Evolutionary conservation across 805 yeast genomes (phyloP).

Genomic region (Zygotorulaspora florentina): DNA sequence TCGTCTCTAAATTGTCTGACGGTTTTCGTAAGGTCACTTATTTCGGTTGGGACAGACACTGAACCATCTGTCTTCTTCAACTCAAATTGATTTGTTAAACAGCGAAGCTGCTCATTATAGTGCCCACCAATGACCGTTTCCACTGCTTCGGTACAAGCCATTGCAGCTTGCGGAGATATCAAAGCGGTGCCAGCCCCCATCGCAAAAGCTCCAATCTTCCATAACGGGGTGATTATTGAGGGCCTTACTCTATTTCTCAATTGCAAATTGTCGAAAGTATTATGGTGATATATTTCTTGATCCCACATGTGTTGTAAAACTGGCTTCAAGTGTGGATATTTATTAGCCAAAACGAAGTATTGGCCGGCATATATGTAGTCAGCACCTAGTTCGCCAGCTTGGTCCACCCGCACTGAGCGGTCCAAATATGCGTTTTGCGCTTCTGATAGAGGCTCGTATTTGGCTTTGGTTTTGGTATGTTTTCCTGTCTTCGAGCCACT

Average conservation of each 20-base stretch:
- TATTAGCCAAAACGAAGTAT: constrained; percentile 64
- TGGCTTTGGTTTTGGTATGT: constrained; percentile 1
- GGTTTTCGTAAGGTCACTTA: constrained; percentile 51
- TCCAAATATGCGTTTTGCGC: constrained; percentile 72
- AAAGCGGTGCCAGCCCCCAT: constrained; percentile 86
- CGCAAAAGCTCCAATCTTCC: constrained; percentile 87
- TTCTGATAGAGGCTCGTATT: constrained; percentile 31
- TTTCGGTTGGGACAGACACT: constrained; percentile 43
- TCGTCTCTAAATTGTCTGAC: constrained; percentile 85
- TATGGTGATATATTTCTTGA: constrained; percentile 88
- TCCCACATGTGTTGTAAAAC: constrained; percentile 96
- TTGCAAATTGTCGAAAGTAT: constrained; percentile 78
- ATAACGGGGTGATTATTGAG: constrained; percentile 81
- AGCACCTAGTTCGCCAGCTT: constrained; percentile 97
- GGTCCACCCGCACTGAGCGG: constrained; percentile 83
- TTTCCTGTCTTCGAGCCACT: neutral
- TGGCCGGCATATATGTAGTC: constrained; percentile 91
- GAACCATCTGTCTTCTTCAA: constrained; percentile 36
- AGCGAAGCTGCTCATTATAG: constrained; percentile 84
- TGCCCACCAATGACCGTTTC: constrained; percentile 98
- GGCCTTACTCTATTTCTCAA: constrained; percentile 80
- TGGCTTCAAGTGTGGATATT: constrained; percentile 72
- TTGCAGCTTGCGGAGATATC: constrained; percentile 90
- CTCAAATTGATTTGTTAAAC: constrained; percentile 62
- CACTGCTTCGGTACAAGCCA: constrained; percentile 99